Evolutionary conservation across 1,139 yeast species (phyloP), one percentile per base, ranked within the genome.

Genomic region (Candida neerlandica): DNA sequence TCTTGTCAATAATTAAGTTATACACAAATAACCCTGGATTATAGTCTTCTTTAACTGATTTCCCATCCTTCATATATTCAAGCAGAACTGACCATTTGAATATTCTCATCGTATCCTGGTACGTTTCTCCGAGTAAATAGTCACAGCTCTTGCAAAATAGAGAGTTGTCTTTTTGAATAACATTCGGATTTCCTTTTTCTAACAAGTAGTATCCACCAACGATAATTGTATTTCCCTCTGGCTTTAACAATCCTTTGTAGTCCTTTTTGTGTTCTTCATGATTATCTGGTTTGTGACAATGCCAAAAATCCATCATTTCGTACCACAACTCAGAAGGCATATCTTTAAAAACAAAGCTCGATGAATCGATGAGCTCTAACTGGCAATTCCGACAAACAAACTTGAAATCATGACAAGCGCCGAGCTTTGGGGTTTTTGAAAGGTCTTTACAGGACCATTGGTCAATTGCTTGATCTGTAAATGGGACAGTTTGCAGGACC

Each of bases 301-400:
- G 98, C 99, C 99, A 94, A 56, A 87, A 88, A 53, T 94, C 98
- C 96, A 94, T 88, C 80, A 94, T 74, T 63, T 94, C 99, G 11
- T 88, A 82, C 99, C 99, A 94, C 48, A 84, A 75, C 59, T 91
- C 97, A 1, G 96, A 87, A 0, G 99, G 99, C 85, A 92, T 80
- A 42, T 89, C 89, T 55, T 73, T 67, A 43, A 86, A 66, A 32
- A 62, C 64, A 5, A 50, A 62, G 0, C 62, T 43, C 0, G 41
- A 26, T 0, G 81, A 72, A 40, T 67, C 62, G 1, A 78, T 52
- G 0, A 79, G 38, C 0, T 9, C 30, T 0, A 21, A 1, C 1
- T 55, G 51, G 55, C 85, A 81, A 0, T 54, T 5, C 0, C 29
- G 18, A 55, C 85, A 81, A 4, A 50, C 48, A 41, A 80, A 67